Conservation (phyloP, 352 stramenopile genomes). For the Phytophthora kernoviae region DNA sequence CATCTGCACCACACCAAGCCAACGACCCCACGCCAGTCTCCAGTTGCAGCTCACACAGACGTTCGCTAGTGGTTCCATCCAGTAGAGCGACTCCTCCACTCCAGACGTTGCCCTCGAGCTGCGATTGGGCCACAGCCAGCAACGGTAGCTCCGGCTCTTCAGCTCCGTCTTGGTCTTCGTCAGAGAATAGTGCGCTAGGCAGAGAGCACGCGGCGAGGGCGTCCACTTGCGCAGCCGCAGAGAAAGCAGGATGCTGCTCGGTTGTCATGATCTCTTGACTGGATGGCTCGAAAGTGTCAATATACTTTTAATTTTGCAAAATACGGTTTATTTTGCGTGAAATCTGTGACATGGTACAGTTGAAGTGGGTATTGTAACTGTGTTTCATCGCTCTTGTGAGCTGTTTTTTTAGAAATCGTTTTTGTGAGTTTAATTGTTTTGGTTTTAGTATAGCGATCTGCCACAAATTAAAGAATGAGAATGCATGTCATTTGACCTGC, state of each 20-base stretch:
- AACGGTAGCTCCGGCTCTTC: constrained; percentile 40
- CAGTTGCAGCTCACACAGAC: constrained; percentile 49
- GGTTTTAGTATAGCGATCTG: too few relatives aligned
- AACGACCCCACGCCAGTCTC: constrained; percentile 53
- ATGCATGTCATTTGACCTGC: too few relatives aligned
- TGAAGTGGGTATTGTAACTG: neutral
- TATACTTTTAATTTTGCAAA: neutral
- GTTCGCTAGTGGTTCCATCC: constrained; percentile 43
- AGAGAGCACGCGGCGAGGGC: constrained; percentile 42
- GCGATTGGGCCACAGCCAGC: constrained; percentile 68
- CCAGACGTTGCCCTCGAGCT: constrained; percentile 82
- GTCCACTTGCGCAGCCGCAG: constrained; percentile 49
- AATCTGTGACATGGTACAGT: neutral
- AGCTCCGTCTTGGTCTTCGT: constrained; percentile 20
- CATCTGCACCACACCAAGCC: constrained; percentile 55
- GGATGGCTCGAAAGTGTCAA: neutral
- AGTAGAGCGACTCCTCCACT: constrained; percentile 61
- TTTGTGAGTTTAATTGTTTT: too few relatives aligned
- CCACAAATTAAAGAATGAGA: too few relatives aligned
- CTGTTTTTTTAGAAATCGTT: too few relatives aligned
- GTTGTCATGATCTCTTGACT: constrained; percentile 6
- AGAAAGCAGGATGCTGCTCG: constrained; percentile 24
- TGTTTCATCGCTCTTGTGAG: too few relatives aligned
- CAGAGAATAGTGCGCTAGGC: constrained; percentile 25
- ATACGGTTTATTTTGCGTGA: neutral